These are phyloP conservation scores for Alternaria triticina DNA, from an alignment of 2,329 filamentous ascomycete genomes.

Conservation along the genomic window DNA sequence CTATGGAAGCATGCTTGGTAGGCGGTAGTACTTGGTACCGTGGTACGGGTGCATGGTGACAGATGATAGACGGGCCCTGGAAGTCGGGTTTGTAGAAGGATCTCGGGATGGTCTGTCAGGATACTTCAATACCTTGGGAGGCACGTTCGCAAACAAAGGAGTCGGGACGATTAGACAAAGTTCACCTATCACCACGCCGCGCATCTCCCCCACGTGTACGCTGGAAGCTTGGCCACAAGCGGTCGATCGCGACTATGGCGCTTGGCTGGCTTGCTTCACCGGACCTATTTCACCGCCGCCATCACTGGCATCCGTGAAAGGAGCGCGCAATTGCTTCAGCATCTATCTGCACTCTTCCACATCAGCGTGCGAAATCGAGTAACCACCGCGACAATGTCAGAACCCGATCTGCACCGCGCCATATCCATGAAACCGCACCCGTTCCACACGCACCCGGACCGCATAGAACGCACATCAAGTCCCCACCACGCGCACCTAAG, in stretches of 20 bases:
- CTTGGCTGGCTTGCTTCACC: neutral
- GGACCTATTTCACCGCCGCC: neutral
- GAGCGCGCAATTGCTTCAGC: neutral
- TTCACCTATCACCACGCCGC: slow-evolving; percentile 2
- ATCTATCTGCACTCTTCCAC: neutral
- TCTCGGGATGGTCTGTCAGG: neutral
- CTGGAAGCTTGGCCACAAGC: slow-evolving; percentile 6
- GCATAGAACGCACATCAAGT: slow-evolving; percentile 36
- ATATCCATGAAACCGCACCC: slow-evolving; percentile 57
- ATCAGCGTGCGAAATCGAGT: neutral
- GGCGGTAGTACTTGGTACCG: neutral
- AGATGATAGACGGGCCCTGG: neutral
- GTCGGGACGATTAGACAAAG: neutral
- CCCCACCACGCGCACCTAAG: slow-evolving; percentile 32
- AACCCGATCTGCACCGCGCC: slow-evolving; percentile 56
- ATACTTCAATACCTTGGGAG: neutral
- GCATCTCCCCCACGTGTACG: slow-evolving; percentile 21
- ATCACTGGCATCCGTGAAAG: neutral
- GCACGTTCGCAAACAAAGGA: neutral
- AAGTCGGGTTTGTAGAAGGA: neutral
- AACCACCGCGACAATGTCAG: slow-evolving; percentile 40
- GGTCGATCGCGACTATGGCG: neutral
- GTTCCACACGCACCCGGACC: slow-evolving; percentile 44
- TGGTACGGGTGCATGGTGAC: neutral
- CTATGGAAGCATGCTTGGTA: neutral